These are phyloP conservation scores for Paraurostyla sp. DNA, from an alignment of 73 alveolate genomes.

Conservation along the genomic window DNA sequence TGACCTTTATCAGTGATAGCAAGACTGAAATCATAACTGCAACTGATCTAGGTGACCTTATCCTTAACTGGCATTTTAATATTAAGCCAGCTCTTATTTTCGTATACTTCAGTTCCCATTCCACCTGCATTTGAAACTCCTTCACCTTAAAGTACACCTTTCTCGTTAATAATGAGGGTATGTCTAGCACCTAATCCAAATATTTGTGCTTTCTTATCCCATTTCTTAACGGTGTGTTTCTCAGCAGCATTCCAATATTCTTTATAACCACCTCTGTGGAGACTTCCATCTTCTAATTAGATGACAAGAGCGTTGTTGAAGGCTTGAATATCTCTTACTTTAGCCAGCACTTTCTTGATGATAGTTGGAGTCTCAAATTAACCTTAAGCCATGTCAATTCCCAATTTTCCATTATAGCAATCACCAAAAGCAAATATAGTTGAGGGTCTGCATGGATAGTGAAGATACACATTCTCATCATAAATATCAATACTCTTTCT, in stretches of 20 bases:
- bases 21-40: slow-evolving; percentile 47
- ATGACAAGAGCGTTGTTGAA: slow-evolving; percentile 46
- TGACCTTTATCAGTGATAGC: slow-evolving; percentile 51
- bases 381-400: slow-evolving; percentile 56
- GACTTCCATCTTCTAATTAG: slow-evolving; percentile 40
- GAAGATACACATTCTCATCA: slow-evolving; percentile 55
- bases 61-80: slow-evolving; percentile 55
- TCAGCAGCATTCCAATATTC: slow-evolving; percentile 60
- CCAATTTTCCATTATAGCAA: slow-evolving; percentile 55
- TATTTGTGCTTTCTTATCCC: slow-evolving; percentile 57
- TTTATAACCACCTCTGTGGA: slow-evolving; percentile 46
- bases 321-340: slow-evolving; percentile 42
- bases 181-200: slow-evolving; percentile 51
- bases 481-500: slow-evolving; percentile 41
- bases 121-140: slow-evolving; percentile 57
- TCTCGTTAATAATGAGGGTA: slow-evolving; percentile 42
- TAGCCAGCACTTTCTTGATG: slow-evolving; percentile 60
- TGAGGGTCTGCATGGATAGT: slow-evolving; percentile 64
- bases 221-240: slow-evolving; percentile 39
- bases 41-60: neutral
- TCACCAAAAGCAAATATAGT: slow-evolving; percentile 63
- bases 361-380: slow-evolving; percentile 44
- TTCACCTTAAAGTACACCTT: slow-evolving; percentile 32
- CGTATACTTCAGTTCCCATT: slow-evolving; percentile 52
- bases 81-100: slow-evolving; percentile 39